A percentile compares a stretch with the other conserved stretches of the same genome.
These are phyloP conservation scores for Paralagenidium karlingii DNA, from an alignment of 352 stramenopile species.

Conservation along the genomic window DNA sequence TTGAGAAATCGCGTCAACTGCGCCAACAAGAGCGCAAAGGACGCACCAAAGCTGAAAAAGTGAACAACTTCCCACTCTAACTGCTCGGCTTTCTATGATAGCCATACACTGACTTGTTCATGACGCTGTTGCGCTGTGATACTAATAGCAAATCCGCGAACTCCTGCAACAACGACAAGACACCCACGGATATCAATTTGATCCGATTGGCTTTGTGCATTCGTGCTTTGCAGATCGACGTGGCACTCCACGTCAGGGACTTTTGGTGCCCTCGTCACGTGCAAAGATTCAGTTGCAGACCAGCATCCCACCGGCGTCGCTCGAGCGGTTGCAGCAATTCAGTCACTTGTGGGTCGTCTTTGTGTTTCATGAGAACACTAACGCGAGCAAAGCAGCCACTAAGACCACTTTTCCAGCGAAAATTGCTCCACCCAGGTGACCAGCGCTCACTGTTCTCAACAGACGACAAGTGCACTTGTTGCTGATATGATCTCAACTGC, in stretches of 20 bases:
- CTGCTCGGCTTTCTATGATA: neutral
- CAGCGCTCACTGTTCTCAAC: no score
- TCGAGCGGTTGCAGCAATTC: conserved; percentile 78
- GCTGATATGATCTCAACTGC: neutral
- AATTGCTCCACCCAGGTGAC: conserved; percentile 58
- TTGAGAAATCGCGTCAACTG: conserved; percentile 56
- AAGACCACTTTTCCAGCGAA: conserved; percentile 61
- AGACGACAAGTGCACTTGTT: conserved; percentile 5
- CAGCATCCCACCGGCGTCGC: conserved; percentile 49
- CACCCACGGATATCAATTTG: conserved; percentile 44
- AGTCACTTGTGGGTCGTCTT: conserved; percentile 87
- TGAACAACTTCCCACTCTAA: conserved; percentile 1
- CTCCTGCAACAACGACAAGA: conserved; percentile 54
- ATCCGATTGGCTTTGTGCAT: conserved; percentile 55
- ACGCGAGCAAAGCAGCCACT: conserved; percentile 65
- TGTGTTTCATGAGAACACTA: conserved; percentile 87
- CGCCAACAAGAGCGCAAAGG: conserved; percentile 57
- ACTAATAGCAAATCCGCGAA: conserved; percentile 35
- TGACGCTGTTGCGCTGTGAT: neutral
- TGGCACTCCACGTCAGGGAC: conserved; percentile 70
- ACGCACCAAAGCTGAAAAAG: conserved; percentile 64
- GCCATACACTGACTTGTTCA: neutral
- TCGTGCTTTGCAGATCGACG: conserved; percentile 83
- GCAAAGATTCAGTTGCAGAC: conserved; percentile 68
- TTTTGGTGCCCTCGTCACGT: conserved; percentile 44